Evolutionary conservation across 805 yeast species (phyloP).

Genomic region (Candida silvicultrix): DNA sequence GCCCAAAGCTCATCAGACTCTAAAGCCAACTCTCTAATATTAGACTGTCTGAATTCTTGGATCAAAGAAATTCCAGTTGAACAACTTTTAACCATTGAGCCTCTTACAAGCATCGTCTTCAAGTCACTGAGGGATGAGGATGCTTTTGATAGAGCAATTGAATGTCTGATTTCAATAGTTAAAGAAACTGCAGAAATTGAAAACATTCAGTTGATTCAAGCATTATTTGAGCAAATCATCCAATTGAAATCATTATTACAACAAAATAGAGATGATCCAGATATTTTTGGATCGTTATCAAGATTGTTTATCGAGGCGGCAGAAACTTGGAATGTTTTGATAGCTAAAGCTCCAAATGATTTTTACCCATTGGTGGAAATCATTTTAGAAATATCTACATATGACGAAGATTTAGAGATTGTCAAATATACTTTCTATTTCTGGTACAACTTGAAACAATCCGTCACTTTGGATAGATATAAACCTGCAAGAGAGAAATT

Average conservation of each 20-base stretch:
- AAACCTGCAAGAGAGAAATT: conserved; percentile 44
- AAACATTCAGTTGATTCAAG: conserved; percentile 52
- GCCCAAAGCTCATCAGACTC: conserved; percentile 28
- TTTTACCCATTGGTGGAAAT: conserved; percentile 73
- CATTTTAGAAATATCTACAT: conserved; percentile 61
- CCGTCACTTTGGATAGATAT: conserved; percentile 51
- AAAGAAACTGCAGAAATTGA: conserved; percentile 78
- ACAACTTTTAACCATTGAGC: conserved; percentile 52
- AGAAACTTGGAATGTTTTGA: conserved; percentile 88
- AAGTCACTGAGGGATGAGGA: conserved; percentile 50
- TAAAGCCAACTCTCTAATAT: conserved; percentile 36
- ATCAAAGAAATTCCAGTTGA: conserved; percentile 77
- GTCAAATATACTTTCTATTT: conserved; percentile 88
- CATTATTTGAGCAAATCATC: conserved; percentile 64
- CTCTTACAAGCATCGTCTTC: conserved; percentile 66
- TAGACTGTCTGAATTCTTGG: conserved; percentile 87
- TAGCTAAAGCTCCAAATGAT: conserved; percentile 63
- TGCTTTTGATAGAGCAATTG: conserved; percentile 79
- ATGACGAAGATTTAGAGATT: conserved; percentile 80
- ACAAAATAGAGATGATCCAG: conserved; percentile 36
- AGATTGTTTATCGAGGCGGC: conserved; percentile 87
- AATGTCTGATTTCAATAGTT: conserved; percentile 76
- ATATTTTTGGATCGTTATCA: conserved; percentile 61
- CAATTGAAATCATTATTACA: conserved; percentile 48
- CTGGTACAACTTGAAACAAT: conserved; percentile 79